Base-by-base conservation (phyloP, 2,329 filamentous ascomycete genomes). In the Chaetomium olivaceum region DNA sequence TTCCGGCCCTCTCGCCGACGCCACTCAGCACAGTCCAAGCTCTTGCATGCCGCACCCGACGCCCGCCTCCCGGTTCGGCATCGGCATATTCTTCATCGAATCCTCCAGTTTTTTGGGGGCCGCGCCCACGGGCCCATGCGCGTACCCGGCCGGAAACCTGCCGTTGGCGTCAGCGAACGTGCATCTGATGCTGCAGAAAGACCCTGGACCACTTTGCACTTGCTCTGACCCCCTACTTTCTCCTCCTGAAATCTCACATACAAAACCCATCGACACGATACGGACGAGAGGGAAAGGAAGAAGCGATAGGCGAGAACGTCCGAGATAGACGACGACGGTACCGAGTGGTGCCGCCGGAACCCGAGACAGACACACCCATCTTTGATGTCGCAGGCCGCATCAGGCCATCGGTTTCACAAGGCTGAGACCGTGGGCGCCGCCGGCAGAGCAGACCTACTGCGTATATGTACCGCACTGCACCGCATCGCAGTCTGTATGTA, bases 71-170 rank as follows among this genome's bases (percentile, higher is more conserved):
- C 33, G 29, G 23, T 54, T 65, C 36, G 39, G 59, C 58, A 16
- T 62, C 64, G 67, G 64, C 64, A 65, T 58, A 39, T 57, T 46
- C 58, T 14, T 46, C 52, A 14, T 60, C 48, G 36, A 58, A 59
- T 29, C 36, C 27, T 54, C 29, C 21, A 52, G 21, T 31, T 39
- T 39, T 52, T 51, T 27, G 54, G 46, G 62, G 48, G 23, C 29
- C 43, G 33, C 43, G 16, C 29, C 43, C 27, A 9, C 14, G 36
- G 52, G 31, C 23, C 56, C 33, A 55, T 39, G 36, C 36, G 36
- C 14, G 8, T 58, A 51, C 36, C 63, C 61, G 51, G 21, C 33
- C 65, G 65, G 65, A 50, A 62, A 57, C 48, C 62, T 56, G 62
- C 65, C 48, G 54, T 3, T 27, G 54, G 27, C 54, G 58, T 67